Conservation (phyloP, 768 basidiomycete species). For the Clitopilus passeckerianus region DNA sequence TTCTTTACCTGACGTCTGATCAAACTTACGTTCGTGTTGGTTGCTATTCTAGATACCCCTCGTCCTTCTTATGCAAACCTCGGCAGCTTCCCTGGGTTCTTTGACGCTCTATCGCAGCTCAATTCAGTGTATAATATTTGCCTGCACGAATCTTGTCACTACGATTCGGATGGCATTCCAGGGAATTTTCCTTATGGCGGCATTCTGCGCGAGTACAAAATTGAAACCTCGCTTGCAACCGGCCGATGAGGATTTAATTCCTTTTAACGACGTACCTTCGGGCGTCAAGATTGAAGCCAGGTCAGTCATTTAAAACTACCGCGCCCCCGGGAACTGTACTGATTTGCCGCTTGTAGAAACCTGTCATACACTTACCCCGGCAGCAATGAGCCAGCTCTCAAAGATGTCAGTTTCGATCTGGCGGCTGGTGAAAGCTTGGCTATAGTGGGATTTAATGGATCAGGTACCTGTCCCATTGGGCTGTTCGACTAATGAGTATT, state of each 20-base stretch:
- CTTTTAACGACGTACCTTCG: slow-evolving; percentile 39
- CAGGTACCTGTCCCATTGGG: slow-evolving; percentile 33
- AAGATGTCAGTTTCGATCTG: slow-evolving; percentile 65
- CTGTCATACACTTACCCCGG: slow-evolving; percentile 79
- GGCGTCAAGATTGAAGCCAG: slow-evolving; percentile 72
- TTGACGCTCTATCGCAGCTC: slow-evolving; percentile 77
- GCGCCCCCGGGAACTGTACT: slow-evolving; percentile 4
- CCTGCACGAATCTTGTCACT: slow-evolving; percentile 56
- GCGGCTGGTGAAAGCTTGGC: slow-evolving; percentile 77
- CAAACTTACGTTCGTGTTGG: slow-evolving; percentile 10
- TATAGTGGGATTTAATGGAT: slow-evolving; percentile 83
- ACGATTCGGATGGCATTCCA: slow-evolving; percentile 77
- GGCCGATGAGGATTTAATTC: slow-evolving; percentile 40
- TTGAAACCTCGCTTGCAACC: slow-evolving; percentile 68
- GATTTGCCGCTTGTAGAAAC: slow-evolving; percentile 18
- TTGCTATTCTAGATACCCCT: slow-evolving; percentile 56
- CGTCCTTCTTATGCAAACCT: slow-evolving; percentile 65
- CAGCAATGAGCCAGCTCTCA: slow-evolving; percentile 58
- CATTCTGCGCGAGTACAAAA: slow-evolving; percentile 75
- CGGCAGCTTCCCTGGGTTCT: slow-evolving; percentile 75
- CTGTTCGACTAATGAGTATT: slow-evolving; percentile 5
- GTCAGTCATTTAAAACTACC: slow-evolving; percentile 29
- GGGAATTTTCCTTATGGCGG: slow-evolving; percentile 81
- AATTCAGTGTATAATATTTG: slow-evolving; percentile 65
- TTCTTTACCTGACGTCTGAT: slow-evolving; percentile 11